Evolutionary conservation across 192 early-diverging fungal species (phyloP).

Genomic region (Geranomyces variabilis): DNA sequence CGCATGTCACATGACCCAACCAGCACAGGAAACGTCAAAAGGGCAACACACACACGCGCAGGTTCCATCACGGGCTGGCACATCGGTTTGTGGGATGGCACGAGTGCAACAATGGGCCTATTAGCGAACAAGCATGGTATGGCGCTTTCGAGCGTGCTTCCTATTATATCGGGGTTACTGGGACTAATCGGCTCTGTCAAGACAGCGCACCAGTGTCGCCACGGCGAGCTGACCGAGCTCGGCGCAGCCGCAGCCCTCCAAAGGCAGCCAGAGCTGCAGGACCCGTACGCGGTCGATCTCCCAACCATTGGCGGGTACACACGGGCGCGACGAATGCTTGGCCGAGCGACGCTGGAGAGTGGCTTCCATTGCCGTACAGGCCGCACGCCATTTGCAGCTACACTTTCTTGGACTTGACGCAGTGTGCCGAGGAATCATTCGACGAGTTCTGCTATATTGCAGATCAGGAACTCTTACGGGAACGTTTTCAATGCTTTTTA

Average conservation of each 20-base stretch:
- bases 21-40: no score
- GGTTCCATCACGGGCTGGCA: no score
- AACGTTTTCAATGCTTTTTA: constrained; percentile 34
- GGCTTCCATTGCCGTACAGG: constrained; percentile 5
- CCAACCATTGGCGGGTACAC: background rate
- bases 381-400: constrained; percentile 36
- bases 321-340: background rate
- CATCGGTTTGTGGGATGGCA: no score
- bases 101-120: no score
- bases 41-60: no score
- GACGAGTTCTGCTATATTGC: constrained; percentile 33
- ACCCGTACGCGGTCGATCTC: background rate
- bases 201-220: no score
- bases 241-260: constrained; percentile 3
- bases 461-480: constrained; percentile 16
- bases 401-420: constrained; percentile 29
- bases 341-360: background rate
- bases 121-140: no score
- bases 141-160: no score
- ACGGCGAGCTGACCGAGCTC: background rate
- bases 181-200: no score
- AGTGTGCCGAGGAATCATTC: constrained; percentile 35
- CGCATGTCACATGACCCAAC: no score
- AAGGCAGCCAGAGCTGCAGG: no score
- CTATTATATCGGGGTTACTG: no score